Conservation (phyloP, 140 eudicot genomes). For the Ambrosia hybrid region DNA sequence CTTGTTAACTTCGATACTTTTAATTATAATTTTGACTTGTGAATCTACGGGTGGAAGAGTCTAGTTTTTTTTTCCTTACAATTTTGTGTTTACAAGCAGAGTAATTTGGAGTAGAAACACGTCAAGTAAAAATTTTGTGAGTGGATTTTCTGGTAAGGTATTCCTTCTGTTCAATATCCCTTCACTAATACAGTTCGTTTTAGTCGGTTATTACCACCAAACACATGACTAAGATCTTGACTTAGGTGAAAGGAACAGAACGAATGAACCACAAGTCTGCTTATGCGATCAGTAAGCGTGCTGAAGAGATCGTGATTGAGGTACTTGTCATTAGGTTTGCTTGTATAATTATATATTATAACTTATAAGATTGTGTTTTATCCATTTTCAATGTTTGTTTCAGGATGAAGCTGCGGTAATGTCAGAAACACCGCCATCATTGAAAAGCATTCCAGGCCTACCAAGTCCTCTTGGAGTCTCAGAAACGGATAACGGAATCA, state of each 20-base stretch:
- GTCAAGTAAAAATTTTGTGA: slow-evolving; percentile 30
- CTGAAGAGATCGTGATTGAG: slow-evolving; percentile 54
- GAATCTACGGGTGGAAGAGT: not conserved
- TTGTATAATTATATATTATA: not conserved
- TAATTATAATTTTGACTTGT: not conserved
- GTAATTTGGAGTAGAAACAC: slow-evolving; percentile 39
- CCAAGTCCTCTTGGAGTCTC: slow-evolving; percentile 92
- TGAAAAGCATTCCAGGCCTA: slow-evolving; percentile 68
- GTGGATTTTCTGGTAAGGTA: slow-evolving; percentile 47
- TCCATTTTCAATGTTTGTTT: slow-evolving; percentile 5
- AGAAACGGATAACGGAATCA: slow-evolving; percentile 75
- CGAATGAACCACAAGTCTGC: slow-evolving; percentile 23
- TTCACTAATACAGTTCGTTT: not conserved
- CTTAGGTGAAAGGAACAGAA: slow-evolving; percentile 53
- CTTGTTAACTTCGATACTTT: not conserved
- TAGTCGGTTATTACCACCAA: slow-evolving; percentile 9
- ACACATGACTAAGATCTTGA: slow-evolving; percentile 25
- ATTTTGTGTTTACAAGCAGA: slow-evolving; percentile 30
- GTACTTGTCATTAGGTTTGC: slow-evolving; percentile 32
- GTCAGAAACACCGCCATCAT: slow-evolving; percentile 39
- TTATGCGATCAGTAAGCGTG: slow-evolving; percentile 38
- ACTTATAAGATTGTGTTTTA: not conserved
- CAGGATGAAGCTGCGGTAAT: slow-evolving; percentile 65
- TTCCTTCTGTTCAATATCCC: slow-evolving; percentile 2
- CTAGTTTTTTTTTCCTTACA: slow-evolving; percentile 1